Conservation (phyloP, 2,329 filamentous ascomycete species). For the Volutella citrinella region DNA sequence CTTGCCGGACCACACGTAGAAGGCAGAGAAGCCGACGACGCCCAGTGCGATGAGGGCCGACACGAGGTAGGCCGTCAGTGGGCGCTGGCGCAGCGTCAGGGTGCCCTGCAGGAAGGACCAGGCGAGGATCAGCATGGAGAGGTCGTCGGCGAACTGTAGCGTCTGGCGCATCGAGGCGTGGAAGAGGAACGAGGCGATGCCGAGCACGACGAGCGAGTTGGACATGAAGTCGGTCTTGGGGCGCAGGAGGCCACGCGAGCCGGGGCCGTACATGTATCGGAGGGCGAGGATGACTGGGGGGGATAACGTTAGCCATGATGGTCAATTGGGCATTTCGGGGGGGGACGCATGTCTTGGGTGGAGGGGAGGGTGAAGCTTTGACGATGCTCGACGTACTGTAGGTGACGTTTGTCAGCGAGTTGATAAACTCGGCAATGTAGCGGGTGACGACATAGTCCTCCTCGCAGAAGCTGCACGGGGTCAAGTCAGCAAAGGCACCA, state of each 20-base stretch:
- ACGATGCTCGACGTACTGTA: conserved; percentile 37
- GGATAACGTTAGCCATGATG: conserved; percentile 8
- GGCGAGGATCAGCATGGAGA: conserved; percentile 56
- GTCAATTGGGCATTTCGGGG: not conserved
- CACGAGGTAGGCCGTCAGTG: conserved; percentile 26
- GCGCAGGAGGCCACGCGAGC: conserved; percentile 27
- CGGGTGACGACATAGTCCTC: conserved; percentile 39
- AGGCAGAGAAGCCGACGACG: conserved; percentile 38
- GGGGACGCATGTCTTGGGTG: not conserved
- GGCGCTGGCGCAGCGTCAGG: conserved; percentile 41
- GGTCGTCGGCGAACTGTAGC: conserved; percentile 50
- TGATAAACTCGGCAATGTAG: conserved; percentile 43
- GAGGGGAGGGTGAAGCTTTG: no score
- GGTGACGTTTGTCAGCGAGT: conserved; percentile 38
- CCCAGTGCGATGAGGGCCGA: conserved; percentile 37
- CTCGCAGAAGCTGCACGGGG: no score
- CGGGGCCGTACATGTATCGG: conserved; percentile 32
- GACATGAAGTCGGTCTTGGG: conserved; percentile 40
- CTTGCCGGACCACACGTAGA: conserved; percentile 40
- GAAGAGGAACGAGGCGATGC: conserved; percentile 41
- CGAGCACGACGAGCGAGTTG: conserved; percentile 37
- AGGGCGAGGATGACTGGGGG: conserved; percentile 40
- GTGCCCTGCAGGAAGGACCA: conserved; percentile 50
- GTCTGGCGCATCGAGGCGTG: conserved; percentile 43
- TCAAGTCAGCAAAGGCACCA: conserved; percentile 17